A percentile compares a stretch with the other conserved stretches of the same genome.
Evolutionary conservation across 768 basidiomycete species (phyloP).

Genomic region (Boletus rubescentipes): DNA sequence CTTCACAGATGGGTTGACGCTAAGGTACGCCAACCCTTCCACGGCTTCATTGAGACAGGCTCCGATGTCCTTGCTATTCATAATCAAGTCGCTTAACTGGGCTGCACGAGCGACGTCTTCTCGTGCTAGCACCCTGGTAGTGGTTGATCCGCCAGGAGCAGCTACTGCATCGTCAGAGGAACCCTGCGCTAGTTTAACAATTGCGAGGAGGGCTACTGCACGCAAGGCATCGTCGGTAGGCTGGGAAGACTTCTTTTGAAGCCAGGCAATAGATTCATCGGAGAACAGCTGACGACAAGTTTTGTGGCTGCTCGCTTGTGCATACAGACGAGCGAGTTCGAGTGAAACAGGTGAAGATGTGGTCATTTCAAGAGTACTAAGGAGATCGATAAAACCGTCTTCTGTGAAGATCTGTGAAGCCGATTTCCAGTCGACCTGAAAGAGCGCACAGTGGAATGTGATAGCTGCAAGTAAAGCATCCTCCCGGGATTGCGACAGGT

Average conservation of each 20-base stretch:
- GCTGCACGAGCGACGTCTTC: conserved; percentile 48
- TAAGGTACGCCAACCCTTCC: conserved; percentile 87
- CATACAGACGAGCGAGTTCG: conserved; percentile 70
- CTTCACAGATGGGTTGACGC: conserved; percentile 59
- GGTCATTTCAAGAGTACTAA: conserved; percentile 66
- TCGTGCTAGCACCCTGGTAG: not conserved
- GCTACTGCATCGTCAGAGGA: conserved; percentile 41
- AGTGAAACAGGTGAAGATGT: conserved; percentile 49
- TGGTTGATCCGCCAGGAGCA: conserved; percentile 15
- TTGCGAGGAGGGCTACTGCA: conserved; percentile 66
- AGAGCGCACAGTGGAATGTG: conserved; percentile 73
- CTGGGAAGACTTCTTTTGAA: conserved; percentile 56
- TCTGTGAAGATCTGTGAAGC: conserved; percentile 64
- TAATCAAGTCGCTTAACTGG: conserved; percentile 57
- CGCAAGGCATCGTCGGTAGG: conserved; percentile 46
- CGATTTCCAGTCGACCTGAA: conserved; percentile 75
- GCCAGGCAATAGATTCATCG: conserved; percentile 60
- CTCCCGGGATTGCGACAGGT: conserved; percentile 59
- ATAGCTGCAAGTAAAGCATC: conserved; percentile 50
- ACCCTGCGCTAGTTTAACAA: conserved; percentile 75
- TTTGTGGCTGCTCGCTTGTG: conserved; percentile 76
- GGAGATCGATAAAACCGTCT: conserved; percentile 60
- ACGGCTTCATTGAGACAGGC: conserved; percentile 60
- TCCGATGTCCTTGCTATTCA: conserved; percentile 36
- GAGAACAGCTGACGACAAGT: conserved; percentile 62